Evolutionary conservation across 2,329 filamentous ascomycete genomes (phyloP), one percentile per base, ranked within the genome.

Genomic region (Fusarium domesticum): DNA sequence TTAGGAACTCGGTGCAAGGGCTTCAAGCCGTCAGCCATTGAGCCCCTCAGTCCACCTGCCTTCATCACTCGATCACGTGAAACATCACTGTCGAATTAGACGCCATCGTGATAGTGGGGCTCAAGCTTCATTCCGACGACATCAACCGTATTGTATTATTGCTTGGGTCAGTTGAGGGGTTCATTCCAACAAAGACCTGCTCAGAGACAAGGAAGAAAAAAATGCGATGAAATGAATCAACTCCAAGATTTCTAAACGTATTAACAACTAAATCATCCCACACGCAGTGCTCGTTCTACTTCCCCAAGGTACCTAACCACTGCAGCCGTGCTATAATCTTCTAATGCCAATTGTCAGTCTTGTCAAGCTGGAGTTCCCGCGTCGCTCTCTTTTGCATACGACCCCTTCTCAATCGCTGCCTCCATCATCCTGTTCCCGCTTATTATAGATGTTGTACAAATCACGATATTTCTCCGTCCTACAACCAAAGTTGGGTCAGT

Each of bases 351-450:
- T 35, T 44, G 47, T 39, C 45, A 40, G 41, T 28, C 40, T 18
- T 34, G 28, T 56, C 43, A 58, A 30, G 48, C 45, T 25, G 56
- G 35, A 30, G 54, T 38, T 36, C 42, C 50, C 33, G 58, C 41
- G 36, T 44, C 47, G 39, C 41, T 52, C 39, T 74, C 70, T 55
- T 67, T 76, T 33, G 74, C 75, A 64, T 84, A 87, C 18, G 76
- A 79, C 36, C 72, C 76, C 62, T 77, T 85, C 73, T 93, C 89
- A 57, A 92, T 84, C 43, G 87, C 89, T 36, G 85, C 83, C 37
- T 89, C 86, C 77, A 98, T 91, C 71, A 96, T 88, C 61, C 78
- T 83, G 66, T 92, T 88, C 19, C 95, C 93, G 70, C 83, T 95
- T 47, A 97, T 82, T 33, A 98, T 85, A 42, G 87, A 88, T 14